phyloP scores from a whole-genome alignment of 768 basidiomycete genomes.

The Suillus bovinus region DNA sequence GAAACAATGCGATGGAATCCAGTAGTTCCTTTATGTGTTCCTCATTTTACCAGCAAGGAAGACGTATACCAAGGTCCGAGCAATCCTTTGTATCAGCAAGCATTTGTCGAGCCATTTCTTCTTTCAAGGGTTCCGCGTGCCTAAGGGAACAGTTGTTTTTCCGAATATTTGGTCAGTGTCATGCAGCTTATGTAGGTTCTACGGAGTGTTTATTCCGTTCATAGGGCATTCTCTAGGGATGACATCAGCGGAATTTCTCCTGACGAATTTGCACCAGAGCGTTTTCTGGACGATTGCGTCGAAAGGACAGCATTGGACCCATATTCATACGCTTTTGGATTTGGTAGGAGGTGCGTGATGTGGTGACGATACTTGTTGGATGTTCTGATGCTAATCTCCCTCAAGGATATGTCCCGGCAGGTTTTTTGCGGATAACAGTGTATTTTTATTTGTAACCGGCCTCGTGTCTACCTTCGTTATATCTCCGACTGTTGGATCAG shows the following conservation, averaged over 20 bases:
- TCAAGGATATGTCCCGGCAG: conserved; percentile 6
- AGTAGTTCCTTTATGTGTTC: conserved; percentile 14
- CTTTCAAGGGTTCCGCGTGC: conserved; percentile 35
- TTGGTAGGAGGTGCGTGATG: conserved; percentile 2
- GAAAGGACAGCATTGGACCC: conserved; percentile 7
- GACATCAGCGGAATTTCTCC: conserved; percentile 5
- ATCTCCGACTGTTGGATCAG: background rate
- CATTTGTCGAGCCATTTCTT: background rate
- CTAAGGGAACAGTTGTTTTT: conserved; percentile 39
- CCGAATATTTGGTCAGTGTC: conserved; percentile 40
- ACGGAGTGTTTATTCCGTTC: background rate
- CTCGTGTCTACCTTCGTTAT: conserved; percentile 5
- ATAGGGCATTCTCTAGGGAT: conserved; percentile 4
- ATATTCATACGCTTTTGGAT: conserved; percentile 7
- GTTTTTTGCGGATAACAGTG: background rate
- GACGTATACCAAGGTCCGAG: conserved; percentile 13
- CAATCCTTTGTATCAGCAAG: background rate
- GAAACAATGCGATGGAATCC: conserved; percentile 47
- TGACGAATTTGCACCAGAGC: conserved; percentile 1
- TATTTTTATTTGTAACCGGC: conserved; percentile 6
- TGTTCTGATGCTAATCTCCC: background rate
- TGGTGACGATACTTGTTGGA: background rate
- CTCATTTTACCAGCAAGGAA: conserved; percentile 16
- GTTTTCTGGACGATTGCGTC: background rate
- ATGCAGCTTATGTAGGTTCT: background rate